A percentile compares a stretch with the other conserved stretches of the same genome.
phyloP scores from a whole-genome alignment of 371 early-diverging fungal genomes.

The Choanephora cucurbitarum region DNA sequence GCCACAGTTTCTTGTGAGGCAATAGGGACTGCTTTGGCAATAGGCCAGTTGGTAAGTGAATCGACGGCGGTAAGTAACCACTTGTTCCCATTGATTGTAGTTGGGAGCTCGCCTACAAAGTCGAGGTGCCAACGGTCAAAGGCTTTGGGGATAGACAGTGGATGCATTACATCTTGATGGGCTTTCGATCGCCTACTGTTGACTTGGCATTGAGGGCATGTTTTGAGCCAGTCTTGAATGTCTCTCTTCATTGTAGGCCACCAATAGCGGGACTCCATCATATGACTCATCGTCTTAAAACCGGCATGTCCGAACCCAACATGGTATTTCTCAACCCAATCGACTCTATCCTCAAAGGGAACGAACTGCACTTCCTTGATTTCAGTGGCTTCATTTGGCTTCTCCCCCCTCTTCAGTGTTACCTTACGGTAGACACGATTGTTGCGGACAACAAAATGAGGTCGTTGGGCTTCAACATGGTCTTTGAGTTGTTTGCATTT shows the following conservation, averaged over 20 bases:
- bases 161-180: constrained; percentile 15
- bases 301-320: constrained; percentile 18
- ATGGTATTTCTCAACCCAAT: too few relatives aligned
- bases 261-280: constrained; percentile 15
- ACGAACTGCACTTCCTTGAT: too few relatives aligned
- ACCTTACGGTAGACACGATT: too few relatives aligned
- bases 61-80: constrained; percentile 43
- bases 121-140: constrained; percentile 30
- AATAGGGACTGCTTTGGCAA: constrained; percentile 19
- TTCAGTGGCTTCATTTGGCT: too few relatives aligned
- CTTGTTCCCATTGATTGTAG: constrained; percentile 15
- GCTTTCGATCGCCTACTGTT: not conserved
- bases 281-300: constrained; percentile 2
- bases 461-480: too few relatives aligned
- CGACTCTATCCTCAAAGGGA: too few relatives aligned
- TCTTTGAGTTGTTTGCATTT: too few relatives aligned
- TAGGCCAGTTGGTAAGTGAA: constrained; percentile 42
- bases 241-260: constrained; percentile 19
- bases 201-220: constrained; percentile 13
- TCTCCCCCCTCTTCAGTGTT: too few relatives aligned
- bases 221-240: constrained; percentile 1
- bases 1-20: constrained; percentile 28
- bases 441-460: too few relatives aligned
- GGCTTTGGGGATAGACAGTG: constrained; percentile 7
- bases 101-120: constrained; percentile 30